A percentile compares a stretch with the other conserved stretches of the same genome.
phyloP scores from a whole-genome alignment of 257 asterid genomes.

The Lycium barbarum region DNA sequence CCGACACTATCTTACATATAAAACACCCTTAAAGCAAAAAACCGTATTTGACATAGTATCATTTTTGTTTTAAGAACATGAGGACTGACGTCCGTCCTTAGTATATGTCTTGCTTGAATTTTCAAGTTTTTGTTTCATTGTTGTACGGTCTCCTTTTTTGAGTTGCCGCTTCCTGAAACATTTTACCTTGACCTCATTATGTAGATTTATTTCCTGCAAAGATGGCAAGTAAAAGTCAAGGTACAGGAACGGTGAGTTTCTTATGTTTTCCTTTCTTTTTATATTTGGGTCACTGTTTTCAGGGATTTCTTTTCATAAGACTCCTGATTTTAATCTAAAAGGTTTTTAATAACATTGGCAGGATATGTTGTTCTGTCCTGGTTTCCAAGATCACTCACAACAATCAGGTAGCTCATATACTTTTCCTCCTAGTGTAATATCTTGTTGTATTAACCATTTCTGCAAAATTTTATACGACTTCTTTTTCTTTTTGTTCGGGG shows the following conservation, averaged over 20 bases:
- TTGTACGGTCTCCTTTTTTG: not conserved
- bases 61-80: not conserved
- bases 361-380: slow-evolving; percentile 70
- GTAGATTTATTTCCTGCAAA: slow-evolving; percentile 58
- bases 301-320: not conserved
- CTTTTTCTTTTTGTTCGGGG: not conserved
- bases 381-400: slow-evolving; percentile 63
- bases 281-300: slow-evolving; percentile 6
- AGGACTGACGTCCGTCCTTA: not conserved
- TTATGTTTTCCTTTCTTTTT: slow-evolving; percentile 15
- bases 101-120: slow-evolving; percentile 19
- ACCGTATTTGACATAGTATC: not conserved
- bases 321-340: slow-evolving; percentile 1
- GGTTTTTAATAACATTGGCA: slow-evolving; percentile 42
- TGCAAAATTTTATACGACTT: not conserved
- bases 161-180: slow-evolving; percentile 5
- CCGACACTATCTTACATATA: slow-evolving; percentile 14
- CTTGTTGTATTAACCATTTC: not conserved
- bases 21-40: not conserved
- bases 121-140: slow-evolving; percentile 22
- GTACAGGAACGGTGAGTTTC: slow-evolving; percentile 56
- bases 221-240: slow-evolving; percentile 57
- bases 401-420: slow-evolving; percentile 59
- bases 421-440: slow-evolving; percentile 17
- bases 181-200: slow-evolving; percentile 38